phyloP scores from a whole-genome alignment of 2,329 filamentous ascomycete species.

The Curvularia eragrostidis region DNA sequence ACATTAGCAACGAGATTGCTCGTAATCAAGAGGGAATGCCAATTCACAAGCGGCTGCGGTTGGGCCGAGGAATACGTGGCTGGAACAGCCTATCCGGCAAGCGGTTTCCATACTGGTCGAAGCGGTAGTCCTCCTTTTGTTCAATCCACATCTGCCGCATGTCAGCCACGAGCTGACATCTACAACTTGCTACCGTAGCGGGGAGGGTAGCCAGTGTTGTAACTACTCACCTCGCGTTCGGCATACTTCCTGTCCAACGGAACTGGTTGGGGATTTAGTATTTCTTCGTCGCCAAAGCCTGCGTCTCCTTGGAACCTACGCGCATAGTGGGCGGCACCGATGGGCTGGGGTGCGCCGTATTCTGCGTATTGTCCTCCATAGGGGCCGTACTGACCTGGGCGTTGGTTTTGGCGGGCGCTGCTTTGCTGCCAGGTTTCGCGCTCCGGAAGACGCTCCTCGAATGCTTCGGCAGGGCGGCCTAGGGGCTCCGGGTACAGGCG shows the following conservation, averaged over 20 bases:
- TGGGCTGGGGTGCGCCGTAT: constrained; percentile 42
- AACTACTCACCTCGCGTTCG: constrained; percentile 44
- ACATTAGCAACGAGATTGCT: constrained; percentile 15
- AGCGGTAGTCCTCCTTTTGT: constrained; percentile 46
- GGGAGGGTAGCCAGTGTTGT: constrained; percentile 16
- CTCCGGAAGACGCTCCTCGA: constrained; percentile 47
- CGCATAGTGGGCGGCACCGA: constrained; percentile 39
- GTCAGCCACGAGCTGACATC: constrained; percentile 18
- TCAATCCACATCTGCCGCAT: constrained; percentile 44
- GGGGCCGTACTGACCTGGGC: constrained; percentile 22
- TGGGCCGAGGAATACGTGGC: constrained; percentile 31
- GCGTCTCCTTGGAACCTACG: constrained; percentile 45
- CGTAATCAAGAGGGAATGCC: constrained; percentile 12
- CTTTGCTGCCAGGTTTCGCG: constrained; percentile 46
- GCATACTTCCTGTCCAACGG: constrained; percentile 36
- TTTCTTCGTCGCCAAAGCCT: constrained; percentile 47
- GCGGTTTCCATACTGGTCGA: constrained; percentile 46
- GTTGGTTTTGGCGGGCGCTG: constrained; percentile 21
- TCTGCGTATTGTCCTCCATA: constrained; percentile 39
- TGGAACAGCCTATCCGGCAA: constrained; percentile 41
- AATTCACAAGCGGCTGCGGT: constrained; percentile 40
- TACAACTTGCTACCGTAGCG: constrained; percentile 19
- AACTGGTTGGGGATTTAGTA: constrained; percentile 49
- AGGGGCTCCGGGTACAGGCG: constrained; percentile 32
- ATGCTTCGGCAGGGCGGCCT: constrained; percentile 43